A percentile compares a stretch with the other conserved stretches of the same genome.
phyloP scores from a whole-genome alignment of 1,139 yeast species.

The Yamadazyma dendronema region DNA sequence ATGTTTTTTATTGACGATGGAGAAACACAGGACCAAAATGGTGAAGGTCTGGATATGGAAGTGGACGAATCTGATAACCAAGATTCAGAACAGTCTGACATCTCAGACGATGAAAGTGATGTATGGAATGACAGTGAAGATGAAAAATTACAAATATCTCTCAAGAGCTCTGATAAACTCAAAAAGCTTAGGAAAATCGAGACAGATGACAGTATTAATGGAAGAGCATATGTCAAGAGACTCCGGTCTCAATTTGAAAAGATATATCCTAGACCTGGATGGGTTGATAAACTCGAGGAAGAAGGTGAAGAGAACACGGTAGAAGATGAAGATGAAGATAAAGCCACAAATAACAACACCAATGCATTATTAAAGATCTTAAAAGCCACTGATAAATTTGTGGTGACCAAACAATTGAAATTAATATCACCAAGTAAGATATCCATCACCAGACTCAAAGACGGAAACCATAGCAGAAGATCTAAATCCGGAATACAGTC shows the following conservation, averaged over 20 bases:
- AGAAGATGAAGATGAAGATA: slow-evolving; percentile 18
- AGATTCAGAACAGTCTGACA: slow-evolving; percentile 17
- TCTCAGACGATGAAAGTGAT: slow-evolving; percentile 32
- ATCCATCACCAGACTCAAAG: slow-evolving; percentile 77
- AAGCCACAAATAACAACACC: slow-evolving; percentile 30
- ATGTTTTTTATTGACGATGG: slow-evolving; percentile 56
- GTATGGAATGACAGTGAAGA: slow-evolving; percentile 97
- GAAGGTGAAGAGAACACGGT: slow-evolving; percentile 17
- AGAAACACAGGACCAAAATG: slow-evolving; percentile 44
- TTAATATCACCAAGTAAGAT: slow-evolving; percentile 69
- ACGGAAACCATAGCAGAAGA: slow-evolving; percentile 71
- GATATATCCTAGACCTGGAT: slow-evolving; percentile 82
- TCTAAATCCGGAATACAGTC: slow-evolving; percentile 82
- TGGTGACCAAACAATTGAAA: slow-evolving; percentile 48
- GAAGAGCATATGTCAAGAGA: slow-evolving; percentile 67
- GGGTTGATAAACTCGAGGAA: slow-evolving; percentile 59
- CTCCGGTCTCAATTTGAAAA: slow-evolving; percentile 82
- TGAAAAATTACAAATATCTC: slow-evolving; percentile 63
- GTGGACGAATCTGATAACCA: slow-evolving; percentile 12
- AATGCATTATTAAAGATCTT: slow-evolving; percentile 62
- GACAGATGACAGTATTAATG: slow-evolving; percentile 58
- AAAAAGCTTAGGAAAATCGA: slow-evolving; percentile 70
- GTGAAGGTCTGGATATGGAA: slow-evolving; percentile 36
- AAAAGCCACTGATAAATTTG: slow-evolving; percentile 55
- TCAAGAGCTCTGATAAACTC: slow-evolving; percentile 57